Percentiles rank a stretch among this genome's conserved stretches.
Conservation (phyloP, 768 basidiomycete species). For the Lentinula edodes region DNA sequence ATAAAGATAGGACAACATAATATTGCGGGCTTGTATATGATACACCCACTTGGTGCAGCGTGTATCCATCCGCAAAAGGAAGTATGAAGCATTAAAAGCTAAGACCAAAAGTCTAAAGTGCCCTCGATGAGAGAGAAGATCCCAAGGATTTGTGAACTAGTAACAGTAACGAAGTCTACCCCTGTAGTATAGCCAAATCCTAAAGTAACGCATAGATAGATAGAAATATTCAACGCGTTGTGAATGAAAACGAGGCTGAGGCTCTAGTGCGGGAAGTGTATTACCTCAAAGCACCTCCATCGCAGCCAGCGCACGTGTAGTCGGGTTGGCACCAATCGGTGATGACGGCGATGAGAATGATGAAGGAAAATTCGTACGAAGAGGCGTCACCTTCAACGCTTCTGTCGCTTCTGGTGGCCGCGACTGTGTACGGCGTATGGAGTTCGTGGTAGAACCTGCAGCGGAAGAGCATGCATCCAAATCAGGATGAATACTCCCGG, state of each 20-base stretch:
- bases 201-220: background rate
- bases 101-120: background rate
- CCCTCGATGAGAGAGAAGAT: background rate
- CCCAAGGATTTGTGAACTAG: background rate
- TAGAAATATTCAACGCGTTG: background rate
- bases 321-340: background rate
- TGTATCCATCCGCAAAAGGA: background rate
- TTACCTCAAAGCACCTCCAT: background rate
- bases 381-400: background rate
- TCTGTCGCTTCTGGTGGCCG: background rate
- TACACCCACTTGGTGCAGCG: background rate
- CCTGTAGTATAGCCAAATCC: background rate
- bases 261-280: background rate
- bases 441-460: background rate
- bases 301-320: background rate
- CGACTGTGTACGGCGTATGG: background rate
- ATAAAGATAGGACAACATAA: background rate
- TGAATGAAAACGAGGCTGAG: background rate
- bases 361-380: background rate
- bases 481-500: background rate
- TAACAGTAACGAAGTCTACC: background rate
- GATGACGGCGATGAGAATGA: conserved; percentile 1
- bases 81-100: background rate
- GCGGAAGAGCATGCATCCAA: background rate
- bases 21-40: background rate